These are phyloP conservation scores for Ceratobasidium sp. DNA, from an alignment of 1,284 basidiomycete species.

Conservation along the genomic window DNA sequence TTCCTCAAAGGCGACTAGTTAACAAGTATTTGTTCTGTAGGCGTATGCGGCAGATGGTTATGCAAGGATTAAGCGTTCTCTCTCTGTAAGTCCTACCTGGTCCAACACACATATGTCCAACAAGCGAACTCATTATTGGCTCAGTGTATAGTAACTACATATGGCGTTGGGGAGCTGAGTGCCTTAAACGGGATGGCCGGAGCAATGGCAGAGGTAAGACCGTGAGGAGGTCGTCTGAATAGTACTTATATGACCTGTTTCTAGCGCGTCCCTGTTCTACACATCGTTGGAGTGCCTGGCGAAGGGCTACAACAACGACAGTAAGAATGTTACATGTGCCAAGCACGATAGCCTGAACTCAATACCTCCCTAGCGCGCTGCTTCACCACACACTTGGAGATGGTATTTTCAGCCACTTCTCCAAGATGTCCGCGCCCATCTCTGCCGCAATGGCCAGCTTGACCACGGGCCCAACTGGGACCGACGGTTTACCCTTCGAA, in stretches of 20 bases:
- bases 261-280: conserved; percentile 91
- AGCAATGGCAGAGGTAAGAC: conserved; percentile 17
- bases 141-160: conserved; percentile 59
- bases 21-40: conserved; percentile 47
- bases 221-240: neutral
- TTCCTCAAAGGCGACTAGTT: neutral
- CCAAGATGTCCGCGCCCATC: conserved; percentile 30
- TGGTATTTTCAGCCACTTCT: conserved; percentile 50
- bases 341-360: conserved; percentile 37
- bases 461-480: conserved; percentile 16
- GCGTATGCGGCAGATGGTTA: conserved; percentile 96
- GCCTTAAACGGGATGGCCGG: conserved; percentile 84
- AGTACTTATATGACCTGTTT: conserved; percentile 3
- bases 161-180: conserved; percentile 89
- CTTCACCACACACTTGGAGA: conserved; percentile 90
- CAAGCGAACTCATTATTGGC: neutral
- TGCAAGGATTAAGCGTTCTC: conserved; percentile 74
- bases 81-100: conserved; percentile 26
- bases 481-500: conserved; percentile 1
- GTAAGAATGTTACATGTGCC: conserved; percentile 43
- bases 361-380: conserved; percentile 59
- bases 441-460: conserved; percentile 28
- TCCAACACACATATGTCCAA: neutral
- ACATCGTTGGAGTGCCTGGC: conserved; percentile 88
- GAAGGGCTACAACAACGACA: conserved; percentile 68